phyloP scores from a whole-genome alignment of 176 grass and related monocot genomes.

The Secale cereale region DNA sequence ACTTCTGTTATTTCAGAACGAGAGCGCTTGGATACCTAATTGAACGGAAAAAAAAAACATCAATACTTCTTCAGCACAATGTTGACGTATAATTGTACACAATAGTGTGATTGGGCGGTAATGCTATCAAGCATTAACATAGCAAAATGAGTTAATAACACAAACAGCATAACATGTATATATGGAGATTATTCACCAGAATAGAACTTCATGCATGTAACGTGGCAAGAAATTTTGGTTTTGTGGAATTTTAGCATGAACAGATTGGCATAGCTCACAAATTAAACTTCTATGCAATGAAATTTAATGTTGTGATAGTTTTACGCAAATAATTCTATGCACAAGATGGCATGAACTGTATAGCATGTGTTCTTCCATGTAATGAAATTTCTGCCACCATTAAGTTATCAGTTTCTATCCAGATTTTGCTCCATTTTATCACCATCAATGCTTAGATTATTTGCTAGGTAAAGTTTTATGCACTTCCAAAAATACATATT shows the following conservation, averaged over 20 bases:
- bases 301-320: neutral
- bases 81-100: neutral
- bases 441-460: neutral
- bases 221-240: neutral
- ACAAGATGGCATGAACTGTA: neutral
- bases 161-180: slow-evolving; percentile 6
- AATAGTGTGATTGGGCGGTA: slow-evolving; percentile 3
- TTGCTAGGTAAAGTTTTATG: neutral
- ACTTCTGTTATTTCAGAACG: slow-evolving; percentile 48
- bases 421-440: slow-evolving; percentile 8
- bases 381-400: neutral
- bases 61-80: neutral
- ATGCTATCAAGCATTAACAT: neutral
- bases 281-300: neutral
- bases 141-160: neutral
- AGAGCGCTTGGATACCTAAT: slow-evolving; percentile 69
- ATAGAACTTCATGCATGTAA: slow-evolving; percentile 1
- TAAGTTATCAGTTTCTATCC: slow-evolving; percentile 9
- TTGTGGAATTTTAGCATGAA: slow-evolving; percentile 14
- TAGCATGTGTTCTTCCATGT: neutral
- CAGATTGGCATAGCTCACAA: neutral
- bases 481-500: neutral
- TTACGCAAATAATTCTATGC: neutral
- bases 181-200: slow-evolving; percentile 25
- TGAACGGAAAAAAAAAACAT: slow-evolving; percentile 31